A percentile compares a stretch with the other conserved stretches of the same genome.
Evolutionary conservation across 306 rosid species (phyloP).

Genomic region (Corylus avellana): DNA sequence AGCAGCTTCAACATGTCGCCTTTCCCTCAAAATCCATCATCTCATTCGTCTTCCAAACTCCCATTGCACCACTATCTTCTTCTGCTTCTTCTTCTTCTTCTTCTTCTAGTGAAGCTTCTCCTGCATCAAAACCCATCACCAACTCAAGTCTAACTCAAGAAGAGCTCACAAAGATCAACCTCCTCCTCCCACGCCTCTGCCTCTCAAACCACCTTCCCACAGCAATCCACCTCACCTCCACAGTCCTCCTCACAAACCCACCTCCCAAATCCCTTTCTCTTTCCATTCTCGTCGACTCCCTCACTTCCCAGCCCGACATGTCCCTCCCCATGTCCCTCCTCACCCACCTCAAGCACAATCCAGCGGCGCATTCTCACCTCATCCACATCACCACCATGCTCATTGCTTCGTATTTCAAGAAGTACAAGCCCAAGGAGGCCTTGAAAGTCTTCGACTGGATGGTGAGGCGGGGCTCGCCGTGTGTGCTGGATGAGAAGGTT

Average conservation of each 20-base stretch:
- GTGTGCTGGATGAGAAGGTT: conserved; percentile 34
- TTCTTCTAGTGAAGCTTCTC: conserved; percentile 11
- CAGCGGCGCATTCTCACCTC: conserved; percentile 33
- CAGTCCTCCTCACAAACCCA: conserved; percentile 54
- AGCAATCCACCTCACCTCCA: conserved; percentile 47
- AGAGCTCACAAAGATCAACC: conserved; percentile 44
- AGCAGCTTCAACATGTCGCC: neutral
- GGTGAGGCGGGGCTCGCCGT: conserved; percentile 52
- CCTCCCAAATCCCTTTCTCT: conserved; percentile 50
- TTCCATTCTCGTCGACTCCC: conserved; percentile 42
- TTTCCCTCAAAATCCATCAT: conserved; percentile 16
- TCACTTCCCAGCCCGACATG: conserved; percentile 52
- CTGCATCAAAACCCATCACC: neutral
- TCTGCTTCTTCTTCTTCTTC: conserved; percentile 4
- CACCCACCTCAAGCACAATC: conserved; percentile 55
- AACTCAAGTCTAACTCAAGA: conserved; percentile 30
- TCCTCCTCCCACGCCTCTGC: conserved; percentile 68
- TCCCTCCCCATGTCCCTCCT: conserved; percentile 60
- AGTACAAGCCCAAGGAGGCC: conserved; percentile 41
- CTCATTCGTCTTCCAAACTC: neutral
- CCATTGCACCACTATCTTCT: conserved; percentile 2
- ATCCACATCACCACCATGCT: conserved; percentile 42
- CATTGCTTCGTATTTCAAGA: conserved; percentile 39
- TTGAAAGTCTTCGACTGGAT: conserved; percentile 58
- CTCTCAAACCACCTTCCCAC: conserved; percentile 46